Conservation (phyloP, 495 filamentous ascomycete genomes). For the Tuber umbilicatum region DNA sequence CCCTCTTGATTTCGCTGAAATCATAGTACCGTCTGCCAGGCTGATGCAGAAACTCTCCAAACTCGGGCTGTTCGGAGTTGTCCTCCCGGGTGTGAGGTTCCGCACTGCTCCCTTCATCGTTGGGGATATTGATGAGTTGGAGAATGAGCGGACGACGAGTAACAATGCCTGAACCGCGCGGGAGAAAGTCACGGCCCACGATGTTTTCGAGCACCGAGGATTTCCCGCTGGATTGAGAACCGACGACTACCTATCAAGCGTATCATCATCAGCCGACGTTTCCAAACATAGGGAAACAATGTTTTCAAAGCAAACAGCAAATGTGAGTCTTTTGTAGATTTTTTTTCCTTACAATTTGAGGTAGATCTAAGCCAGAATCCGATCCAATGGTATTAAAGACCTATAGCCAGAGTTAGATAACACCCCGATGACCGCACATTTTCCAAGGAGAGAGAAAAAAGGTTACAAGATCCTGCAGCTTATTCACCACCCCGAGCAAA, state of each 20-base stretch:
- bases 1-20: conserved; percentile 84
- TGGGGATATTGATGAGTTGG: conserved; percentile 95
- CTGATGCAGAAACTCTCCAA: conserved; percentile 95
- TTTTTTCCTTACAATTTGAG: conserved; percentile 71
- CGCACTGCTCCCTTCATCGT: conserved; percentile 62
- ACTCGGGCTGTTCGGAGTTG: conserved; percentile 64
- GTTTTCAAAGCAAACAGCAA: conserved; percentile 41
- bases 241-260: conserved; percentile 77
- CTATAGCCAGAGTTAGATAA: conserved; percentile 13
- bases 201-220: conserved; percentile 99
- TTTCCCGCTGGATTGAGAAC: conserved; percentile 97
- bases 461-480: conserved; percentile 78
- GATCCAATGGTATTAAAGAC: conserved; percentile 99
- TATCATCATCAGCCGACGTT: conserved; percentile 29
- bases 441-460: conserved; percentile 10
- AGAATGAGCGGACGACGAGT: conserved; percentile 90
- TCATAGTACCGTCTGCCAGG: conserved; percentile 85
- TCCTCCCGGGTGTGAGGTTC: conserved; percentile 64
- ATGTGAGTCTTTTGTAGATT: conserved; percentile 5
- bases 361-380: conserved; percentile 84
- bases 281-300: conserved; percentile 25
- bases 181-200: conserved; percentile 93
- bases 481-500: conserved; percentile 85
- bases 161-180: conserved; percentile 92
- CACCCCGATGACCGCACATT: not conserved